phyloP scores from a whole-genome alignment of 345 rosid species.

The Dipteronia dyeriana region DNA sequence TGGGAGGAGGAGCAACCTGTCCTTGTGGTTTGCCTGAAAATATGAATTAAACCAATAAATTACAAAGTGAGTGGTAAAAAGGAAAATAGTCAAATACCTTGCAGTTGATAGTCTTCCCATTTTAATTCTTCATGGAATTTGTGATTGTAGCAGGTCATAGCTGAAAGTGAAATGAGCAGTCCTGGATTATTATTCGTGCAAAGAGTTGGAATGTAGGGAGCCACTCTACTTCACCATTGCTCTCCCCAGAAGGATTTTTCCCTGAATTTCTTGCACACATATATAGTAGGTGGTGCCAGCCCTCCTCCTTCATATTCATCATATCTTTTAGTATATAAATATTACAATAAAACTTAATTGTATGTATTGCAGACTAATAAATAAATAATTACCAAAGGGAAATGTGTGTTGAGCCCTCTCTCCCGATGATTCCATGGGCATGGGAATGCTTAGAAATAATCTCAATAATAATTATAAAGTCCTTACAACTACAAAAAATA shows the following conservation, averaged over 20 bases:
- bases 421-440: background rate
- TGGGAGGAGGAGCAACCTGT: background rate
- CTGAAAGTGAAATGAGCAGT: conserved; percentile 4
- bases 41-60: background rate
- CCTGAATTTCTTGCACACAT: background rate
- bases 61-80: background rate
- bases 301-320: no score
- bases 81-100: background rate
- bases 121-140: conserved; percentile 20
- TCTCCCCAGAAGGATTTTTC: background rate
- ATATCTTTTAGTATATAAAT: no score
- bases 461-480: no score
- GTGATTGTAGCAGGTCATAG: background rate
- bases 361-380: no score
- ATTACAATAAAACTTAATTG: no score
- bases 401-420: background rate
- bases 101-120: conserved; percentile 12
- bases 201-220: background rate
- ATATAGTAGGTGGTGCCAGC: background rate
- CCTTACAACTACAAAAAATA: no score
- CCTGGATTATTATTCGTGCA: background rate
- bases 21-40: conserved; percentile 10
- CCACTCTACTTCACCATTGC: background rate
- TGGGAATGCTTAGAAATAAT: background rate
- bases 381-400: no score